These are phyloP conservation scores for Helicosporidium sp. DNA, from an alignment of 139 green algal species.

Conservation along the genomic window DNA sequence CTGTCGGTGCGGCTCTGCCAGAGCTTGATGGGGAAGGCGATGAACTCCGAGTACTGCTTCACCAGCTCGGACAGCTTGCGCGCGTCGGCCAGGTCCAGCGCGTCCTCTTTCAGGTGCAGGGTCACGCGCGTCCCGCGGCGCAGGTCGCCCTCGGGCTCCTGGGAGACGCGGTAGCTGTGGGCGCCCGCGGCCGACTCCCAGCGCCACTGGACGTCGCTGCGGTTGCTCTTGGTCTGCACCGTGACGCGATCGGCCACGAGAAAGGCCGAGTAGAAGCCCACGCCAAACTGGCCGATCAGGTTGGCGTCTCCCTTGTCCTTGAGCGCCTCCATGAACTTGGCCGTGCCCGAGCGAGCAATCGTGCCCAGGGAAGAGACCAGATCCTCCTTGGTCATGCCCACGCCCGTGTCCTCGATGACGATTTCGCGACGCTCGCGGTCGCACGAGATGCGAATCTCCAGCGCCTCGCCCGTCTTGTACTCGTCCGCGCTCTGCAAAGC, in stretches of 20 bases:
- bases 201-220: conserved; percentile 52
- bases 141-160: conserved; percentile 15
- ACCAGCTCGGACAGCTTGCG: conserved; percentile 61
- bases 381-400: conserved; percentile 88
- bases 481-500: not conserved
- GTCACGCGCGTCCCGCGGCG: conserved; percentile 68
- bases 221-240: conserved; percentile 60
- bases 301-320: conserved; percentile 69
- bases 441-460: conserved; percentile 76
- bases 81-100: conserved; percentile 51
- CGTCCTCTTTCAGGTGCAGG: conserved; percentile 86
- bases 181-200: conserved; percentile 76
- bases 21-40: conserved; percentile 92
- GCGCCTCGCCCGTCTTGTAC: conserved; percentile 25
- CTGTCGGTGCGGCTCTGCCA: conserved; percentile 17
- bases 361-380: conserved; percentile 82
- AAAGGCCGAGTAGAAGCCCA: conserved; percentile 97
- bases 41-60: conserved; percentile 98
- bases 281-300: conserved; percentile 93
- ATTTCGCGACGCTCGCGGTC: conserved; percentile 68
- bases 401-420: conserved; percentile 82
- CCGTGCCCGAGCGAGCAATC: conserved; percentile 84
- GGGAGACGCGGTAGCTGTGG: conserved; percentile 59
- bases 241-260: conserved; percentile 60
- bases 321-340: conserved; percentile 92